Evolutionary conservation across 1,284 basidiomycete species (phyloP).

Genomic region (Flammula alnicola): DNA sequence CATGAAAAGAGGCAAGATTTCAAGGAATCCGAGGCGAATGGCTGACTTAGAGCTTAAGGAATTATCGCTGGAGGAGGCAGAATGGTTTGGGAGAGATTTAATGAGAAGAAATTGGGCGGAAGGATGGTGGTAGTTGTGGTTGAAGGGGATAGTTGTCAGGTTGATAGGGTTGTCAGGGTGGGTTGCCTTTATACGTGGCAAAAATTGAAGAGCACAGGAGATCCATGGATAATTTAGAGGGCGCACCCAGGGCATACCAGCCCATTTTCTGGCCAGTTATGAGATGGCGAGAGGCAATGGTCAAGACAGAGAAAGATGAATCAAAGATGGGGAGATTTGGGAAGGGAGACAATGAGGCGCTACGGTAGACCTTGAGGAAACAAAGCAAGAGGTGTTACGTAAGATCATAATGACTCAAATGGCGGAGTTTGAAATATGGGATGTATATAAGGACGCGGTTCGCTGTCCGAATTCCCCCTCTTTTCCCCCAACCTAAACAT

Average conservation of each 20-base stretch:
- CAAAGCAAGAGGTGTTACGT: slow-evolving; percentile 44
- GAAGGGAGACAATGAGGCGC: slow-evolving; percentile 11
- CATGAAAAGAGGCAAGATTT: background rate
- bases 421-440: slow-evolving; percentile 45
- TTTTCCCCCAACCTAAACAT: slow-evolving; percentile 39
- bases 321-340: slow-evolving; percentile 3
- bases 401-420: slow-evolving; percentile 37
- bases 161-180: slow-evolving; percentile 28
- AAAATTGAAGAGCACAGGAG: slow-evolving; percentile 3
- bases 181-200: slow-evolving; percentile 22
- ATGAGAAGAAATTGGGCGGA: slow-evolving; percentile 7
- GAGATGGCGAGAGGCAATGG: background rate
- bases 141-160: slow-evolving; percentile 18
- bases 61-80: background rate
- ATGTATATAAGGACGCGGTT: slow-evolving; percentile 44
- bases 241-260: background rate
- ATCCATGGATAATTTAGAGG: background rate
- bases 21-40: background rate
- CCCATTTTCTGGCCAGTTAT: background rate
- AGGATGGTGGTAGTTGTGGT: slow-evolving; percentile 14
- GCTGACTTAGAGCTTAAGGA: background rate
- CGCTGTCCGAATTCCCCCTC: slow-evolving; percentile 29
- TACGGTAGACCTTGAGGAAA: slow-evolving; percentile 20
- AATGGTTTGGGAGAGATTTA: background rate
- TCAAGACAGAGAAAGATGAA: slow-evolving; percentile 4